Base-by-base conservation (phyloP, 2,329 filamentous ascomycete species). In the Venturia carpophila region DNA sequence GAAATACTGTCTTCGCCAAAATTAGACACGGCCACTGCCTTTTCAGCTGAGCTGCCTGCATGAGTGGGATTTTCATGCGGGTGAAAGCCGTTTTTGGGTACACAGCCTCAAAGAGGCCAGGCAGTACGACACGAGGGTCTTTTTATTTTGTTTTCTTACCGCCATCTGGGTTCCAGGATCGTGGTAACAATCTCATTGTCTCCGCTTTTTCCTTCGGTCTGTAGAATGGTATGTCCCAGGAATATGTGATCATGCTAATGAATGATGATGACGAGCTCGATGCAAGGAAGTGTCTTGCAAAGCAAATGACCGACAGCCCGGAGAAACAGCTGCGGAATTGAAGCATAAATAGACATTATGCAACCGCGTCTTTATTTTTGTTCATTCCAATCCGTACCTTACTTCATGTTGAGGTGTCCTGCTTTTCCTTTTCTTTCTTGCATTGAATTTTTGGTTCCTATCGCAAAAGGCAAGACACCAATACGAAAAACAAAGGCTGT, bases 161-260 rank as follows among this genome's bases (percentile, higher is more conserved):
- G 30, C 52, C 52, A 58, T 15, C 52, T 58, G 52, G 52, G 52
- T 58, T 58, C 30, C 52, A n/a, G 52, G 52, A 37, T 58, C 52
- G 15, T 37, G 52, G 27, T 58, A 58, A 21, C 3, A 27, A 58
- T 58, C 52, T 37, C 27, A 34, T 37, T 21, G 30, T 37, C 52
- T 58, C 52, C 15, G 4, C 21, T 24, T 55, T 34, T 55, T 34
- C 34, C 6, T 15, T 2, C 39, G 9, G 10, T 55, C 15, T 58
- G 10, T 27, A n/a, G 17, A 11, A 58, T n/a, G 27, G 15, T 34
- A 21, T 1, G n/a, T n/a, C n/a, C 2, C 52, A 39, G 6, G 52
- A 15, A 58, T n/a, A 58, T 58, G 30, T 58, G 52, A 58, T 21
- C 7, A 10, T 58, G 30, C 7, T 37, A 17, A 39, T 58, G 52